Percentiles rank a stretch among this genome's conserved stretches.
Conservation (phyloP, 257 asterid genomes). For the Solanum corneliomulleri region DNA sequence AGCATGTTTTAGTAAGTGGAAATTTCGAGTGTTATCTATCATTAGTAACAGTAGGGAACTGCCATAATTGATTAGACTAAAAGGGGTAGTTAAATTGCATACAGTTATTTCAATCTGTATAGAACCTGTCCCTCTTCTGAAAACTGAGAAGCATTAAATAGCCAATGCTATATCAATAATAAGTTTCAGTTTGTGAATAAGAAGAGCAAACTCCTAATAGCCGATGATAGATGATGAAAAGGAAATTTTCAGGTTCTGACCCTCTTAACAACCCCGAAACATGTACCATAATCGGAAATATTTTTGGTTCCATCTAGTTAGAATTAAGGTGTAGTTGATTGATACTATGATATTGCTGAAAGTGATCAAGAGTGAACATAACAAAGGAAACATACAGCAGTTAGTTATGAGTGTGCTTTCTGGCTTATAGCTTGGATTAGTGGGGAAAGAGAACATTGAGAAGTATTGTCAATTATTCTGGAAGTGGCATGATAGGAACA, state of each 20-base stretch:
- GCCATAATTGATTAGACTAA: not conserved
- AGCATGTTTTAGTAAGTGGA: not conserved
- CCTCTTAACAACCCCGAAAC: not conserved
- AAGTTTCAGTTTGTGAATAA: not conserved
- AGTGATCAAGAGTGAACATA: not conserved
- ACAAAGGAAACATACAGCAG: not conserved
- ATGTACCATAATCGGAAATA: not conserved
- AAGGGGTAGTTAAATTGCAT: not conserved
- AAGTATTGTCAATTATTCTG: not conserved
- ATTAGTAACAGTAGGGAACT: not conserved
- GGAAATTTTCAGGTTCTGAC: not conserved
- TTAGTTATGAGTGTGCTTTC: not conserved
- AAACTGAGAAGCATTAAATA: not conserved
- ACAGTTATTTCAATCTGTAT: not conserved
- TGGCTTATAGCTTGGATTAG: not conserved
- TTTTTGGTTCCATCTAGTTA: not conserved
- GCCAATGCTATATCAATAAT: not conserved
- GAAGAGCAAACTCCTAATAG: not conserved
- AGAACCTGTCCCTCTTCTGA: not conserved
- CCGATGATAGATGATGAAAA: not conserved
- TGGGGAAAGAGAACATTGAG: not conserved
- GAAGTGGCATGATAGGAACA: not conserved
- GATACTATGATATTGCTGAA: not conserved
- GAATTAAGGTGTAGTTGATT: not conserved
- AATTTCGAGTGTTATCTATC: not conserved